Evolutionary conservation across 371 early-diverging fungal genomes (phyloP).

Genomic region (Mucor circinelloides): DNA sequence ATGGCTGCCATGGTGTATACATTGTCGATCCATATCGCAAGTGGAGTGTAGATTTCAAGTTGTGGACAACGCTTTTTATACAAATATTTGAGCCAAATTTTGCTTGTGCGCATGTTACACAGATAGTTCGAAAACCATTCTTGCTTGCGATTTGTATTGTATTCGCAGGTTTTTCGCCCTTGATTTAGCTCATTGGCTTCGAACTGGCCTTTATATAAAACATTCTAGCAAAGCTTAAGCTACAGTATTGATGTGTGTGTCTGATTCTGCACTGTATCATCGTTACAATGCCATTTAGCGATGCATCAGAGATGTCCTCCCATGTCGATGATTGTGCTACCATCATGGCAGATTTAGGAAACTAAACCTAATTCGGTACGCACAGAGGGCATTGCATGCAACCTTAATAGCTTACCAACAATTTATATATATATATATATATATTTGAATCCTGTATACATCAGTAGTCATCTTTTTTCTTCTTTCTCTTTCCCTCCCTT

Average conservation of each 20-base stretch:
- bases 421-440: not conserved
- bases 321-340: not conserved
- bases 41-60: too few species aligned
- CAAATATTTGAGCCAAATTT: not conserved
- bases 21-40: too few species aligned
- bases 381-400: not conserved
- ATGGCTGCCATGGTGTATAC: too few species aligned
- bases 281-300: too few species aligned
- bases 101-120: not conserved
- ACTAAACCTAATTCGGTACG: not conserved
- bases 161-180: not conserved
- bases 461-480: not conserved
- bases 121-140: not conserved
- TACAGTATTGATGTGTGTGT: too few species aligned
- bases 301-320: not conserved
- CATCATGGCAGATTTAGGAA: not conserved
- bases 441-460: too few species aligned
- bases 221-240: not conserved
- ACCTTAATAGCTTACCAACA: not conserved
- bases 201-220: not conserved
- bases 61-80: not conserved
- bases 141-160: not conserved
- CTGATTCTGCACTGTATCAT: too few species aligned
- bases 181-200: not conserved
- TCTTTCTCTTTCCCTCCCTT: not conserved